Conservation (phyloP, 371 early-diverging fungal genomes). For the Conidiobolus incongruus region DNA sequence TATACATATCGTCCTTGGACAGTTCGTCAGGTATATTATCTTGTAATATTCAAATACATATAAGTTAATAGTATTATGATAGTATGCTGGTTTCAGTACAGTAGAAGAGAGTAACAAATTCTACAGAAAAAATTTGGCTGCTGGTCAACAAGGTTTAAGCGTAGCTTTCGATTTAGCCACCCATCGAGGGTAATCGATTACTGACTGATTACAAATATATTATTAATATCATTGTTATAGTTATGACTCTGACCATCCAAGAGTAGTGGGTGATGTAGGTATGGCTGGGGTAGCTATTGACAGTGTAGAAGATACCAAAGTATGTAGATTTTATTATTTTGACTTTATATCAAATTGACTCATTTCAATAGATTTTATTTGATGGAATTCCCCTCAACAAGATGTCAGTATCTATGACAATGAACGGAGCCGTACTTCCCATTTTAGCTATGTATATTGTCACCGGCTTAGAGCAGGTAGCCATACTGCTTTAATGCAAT, state of each 20-base stretch:
- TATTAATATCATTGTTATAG: constrained; percentile 40
- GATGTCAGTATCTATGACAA: constrained; percentile 77
- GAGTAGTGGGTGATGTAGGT: constrained; percentile 69
- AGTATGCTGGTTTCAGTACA: constrained; percentile 76
- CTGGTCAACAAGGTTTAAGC: constrained; percentile 65
- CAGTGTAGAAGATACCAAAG: constrained; percentile 74
- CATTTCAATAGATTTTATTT: constrained; percentile 32
- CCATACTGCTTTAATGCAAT: background rate
- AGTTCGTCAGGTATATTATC: constrained; percentile 28
- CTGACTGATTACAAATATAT: constrained; percentile 41
- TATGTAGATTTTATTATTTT: constrained; percentile 24
- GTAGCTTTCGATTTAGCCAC: constrained; percentile 77
- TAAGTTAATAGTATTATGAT: background rate
- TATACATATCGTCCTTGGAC: constrained; percentile 75
- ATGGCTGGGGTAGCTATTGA: constrained; percentile 87
- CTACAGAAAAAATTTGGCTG: constrained; percentile 63
- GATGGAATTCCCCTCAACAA: constrained; percentile 64
- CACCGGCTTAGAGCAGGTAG: constrained; percentile 54
- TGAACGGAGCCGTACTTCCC: constrained; percentile 79
- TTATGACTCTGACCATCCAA: constrained; percentile 69
- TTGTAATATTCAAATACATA: background rate
- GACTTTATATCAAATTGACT: background rate
- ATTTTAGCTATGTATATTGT: constrained; percentile 74
- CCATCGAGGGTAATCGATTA: constrained; percentile 40
- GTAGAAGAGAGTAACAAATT: constrained; percentile 69